Evolutionary conservation across 2,329 filamentous ascomycete species (phyloP).

Genomic region (Aureobasidium musti): DNA sequence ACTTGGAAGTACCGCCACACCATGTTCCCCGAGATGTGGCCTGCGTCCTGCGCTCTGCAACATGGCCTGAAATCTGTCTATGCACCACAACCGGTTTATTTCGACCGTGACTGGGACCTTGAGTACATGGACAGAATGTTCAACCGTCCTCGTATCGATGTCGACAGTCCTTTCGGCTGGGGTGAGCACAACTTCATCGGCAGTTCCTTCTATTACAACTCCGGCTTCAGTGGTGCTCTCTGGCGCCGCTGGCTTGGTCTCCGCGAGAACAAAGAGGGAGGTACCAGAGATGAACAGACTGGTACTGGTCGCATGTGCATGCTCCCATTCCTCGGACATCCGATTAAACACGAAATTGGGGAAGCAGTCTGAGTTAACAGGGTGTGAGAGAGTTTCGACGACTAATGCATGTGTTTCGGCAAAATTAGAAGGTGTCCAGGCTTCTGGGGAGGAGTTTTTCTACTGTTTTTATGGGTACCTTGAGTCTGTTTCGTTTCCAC

Average conservation of each 20-base stretch:
- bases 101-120: slow-evolving; percentile 70
- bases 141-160: slow-evolving; percentile 51
- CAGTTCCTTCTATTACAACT: slow-evolving; percentile 55
- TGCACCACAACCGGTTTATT: slow-evolving; percentile 76
- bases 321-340: slow-evolving; percentile 50
- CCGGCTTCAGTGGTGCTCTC: slow-evolving; percentile 50
- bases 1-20: slow-evolving; percentile 69
- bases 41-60: slow-evolving; percentile 70
- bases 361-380: slow-evolving; percentile 2
- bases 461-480: slow-evolving; percentile 12
- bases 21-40: slow-evolving; percentile 78
- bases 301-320: slow-evolving; percentile 52
- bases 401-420: slow-evolving; percentile 19
- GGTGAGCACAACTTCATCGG: slow-evolving; percentile 56
- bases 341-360: slow-evolving; percentile 50
- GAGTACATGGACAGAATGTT: slow-evolving; percentile 51
- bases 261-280: slow-evolving; percentile 48
- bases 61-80: slow-evolving; percentile 79
- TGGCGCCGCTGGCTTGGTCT: slow-evolving; percentile 55
- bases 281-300: slow-evolving; percentile 40
- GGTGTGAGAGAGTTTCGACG: background rate
- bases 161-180: slow-evolving; percentile 54
- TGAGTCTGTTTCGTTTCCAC: background rate
- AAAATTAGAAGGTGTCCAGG: slow-evolving; percentile 19
- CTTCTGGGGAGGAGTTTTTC: slow-evolving; percentile 8